Evolutionary conservation across 1,284 basidiomycete genomes (phyloP).

Genomic region (Psilocybe mexicana): DNA sequence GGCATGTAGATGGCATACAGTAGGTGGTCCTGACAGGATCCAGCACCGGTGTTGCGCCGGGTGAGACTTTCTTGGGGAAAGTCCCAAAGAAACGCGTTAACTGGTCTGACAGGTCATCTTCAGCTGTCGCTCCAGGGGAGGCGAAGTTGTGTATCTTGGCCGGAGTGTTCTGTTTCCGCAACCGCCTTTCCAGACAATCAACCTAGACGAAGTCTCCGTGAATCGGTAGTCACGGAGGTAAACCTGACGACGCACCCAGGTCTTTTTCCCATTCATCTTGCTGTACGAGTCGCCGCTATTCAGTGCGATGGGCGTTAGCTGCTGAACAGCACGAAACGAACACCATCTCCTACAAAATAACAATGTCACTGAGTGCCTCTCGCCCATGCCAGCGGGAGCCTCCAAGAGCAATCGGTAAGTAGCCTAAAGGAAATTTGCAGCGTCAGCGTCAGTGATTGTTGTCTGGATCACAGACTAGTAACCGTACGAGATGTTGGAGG

Average conservation of each 20-base stretch:
- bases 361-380: background rate
- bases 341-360: background rate
- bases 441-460: too few relatives aligned
- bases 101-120: constrained; percentile 23
- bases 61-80: constrained; percentile 1
- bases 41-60: background rate
- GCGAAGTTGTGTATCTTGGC: constrained; percentile 18
- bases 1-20: background rate
- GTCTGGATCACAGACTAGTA: too few relatives aligned
- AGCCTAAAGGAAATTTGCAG: too few relatives aligned
- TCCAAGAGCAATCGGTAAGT: background rate
- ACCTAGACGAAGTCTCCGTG: background rate
- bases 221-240: too few relatives aligned
- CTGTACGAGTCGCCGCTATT: constrained; percentile 1
- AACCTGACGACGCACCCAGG: background rate
- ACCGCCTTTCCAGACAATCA: background rate
- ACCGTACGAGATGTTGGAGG: too few relatives aligned
- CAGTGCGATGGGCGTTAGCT: background rate
- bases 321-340: background rate
- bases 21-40: constrained; percentile 1
- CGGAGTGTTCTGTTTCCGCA: background rate
- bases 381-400: constrained; percentile 1
- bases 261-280: background rate
- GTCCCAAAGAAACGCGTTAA: constrained; percentile 14
- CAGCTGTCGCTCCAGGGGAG: constrained; percentile 18